Base-by-base conservation (phyloP, 2,329 filamentous ascomycete genomes). In the Trichoderma oligosporum region DNA sequence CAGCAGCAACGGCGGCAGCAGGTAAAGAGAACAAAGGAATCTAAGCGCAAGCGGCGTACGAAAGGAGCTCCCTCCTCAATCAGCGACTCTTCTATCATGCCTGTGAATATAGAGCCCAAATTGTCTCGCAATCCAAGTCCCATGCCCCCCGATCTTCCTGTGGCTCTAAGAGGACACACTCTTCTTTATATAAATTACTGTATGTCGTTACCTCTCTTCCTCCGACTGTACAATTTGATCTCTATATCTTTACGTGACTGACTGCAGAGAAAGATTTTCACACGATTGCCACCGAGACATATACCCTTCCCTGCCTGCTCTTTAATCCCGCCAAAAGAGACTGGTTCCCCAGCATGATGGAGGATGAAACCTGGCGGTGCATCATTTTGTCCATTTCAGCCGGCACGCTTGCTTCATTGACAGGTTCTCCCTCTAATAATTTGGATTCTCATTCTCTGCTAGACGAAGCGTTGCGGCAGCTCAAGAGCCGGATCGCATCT, bases 321-420 rank as follows among this genome's bases (percentile, higher is more conserved):
- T 55, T 46, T 31, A 55, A 46, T 31, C 52, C 52, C 3, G 52
- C 52, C 41, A 55, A 55, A 22, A 38, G 52, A 20, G 52, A 55
- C 52, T 55, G 52, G 52, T 55, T 55, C 24, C 52, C 52, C 24
- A 29, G 31, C 1, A 55, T 55, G 52, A 55, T 55, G 41, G 31
- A 46, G 22, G 52, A 55, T 6, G 41, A 55, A 11, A 33, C 14
- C n/a, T 55, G 52, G 52, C 52, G 31, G 2, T 55, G 41, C 42
- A 55, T 55, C 31, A 55, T 55, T 24, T 8, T 55, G n/a, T 46
- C 52, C 22, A 39, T 55, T 22, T 55, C 52, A 18, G 52, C 52
- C 31, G 42, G 41, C 41, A 22, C 16, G 1, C 52, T 55, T n/a
- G 52, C 41, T 4, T 36, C 41, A 5, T 2, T 55, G 16, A 55